A percentile compares a stretch with the other conserved stretches of the same genome.
phyloP scores from a whole-genome alignment of 208 protist species.

The Naegleria lovaniensis region DNA sequence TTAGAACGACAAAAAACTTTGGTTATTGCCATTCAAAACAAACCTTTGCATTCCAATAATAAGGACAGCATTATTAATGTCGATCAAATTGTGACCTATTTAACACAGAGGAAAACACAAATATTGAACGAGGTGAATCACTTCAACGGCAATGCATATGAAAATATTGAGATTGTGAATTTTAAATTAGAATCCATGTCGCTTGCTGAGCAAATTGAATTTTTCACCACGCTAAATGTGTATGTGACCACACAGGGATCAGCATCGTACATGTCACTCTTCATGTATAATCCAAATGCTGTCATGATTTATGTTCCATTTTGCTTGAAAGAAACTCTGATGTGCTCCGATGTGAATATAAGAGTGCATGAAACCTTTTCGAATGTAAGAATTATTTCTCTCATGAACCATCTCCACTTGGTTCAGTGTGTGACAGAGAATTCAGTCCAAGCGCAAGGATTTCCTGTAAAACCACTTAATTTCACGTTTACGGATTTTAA shows the following conservation, averaged over 20 bases:
- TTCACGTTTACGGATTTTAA: background rate
- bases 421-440: background rate
- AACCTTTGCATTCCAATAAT: too few relatives aligned
- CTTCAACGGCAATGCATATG: background rate
- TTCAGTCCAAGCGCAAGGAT: background rate
- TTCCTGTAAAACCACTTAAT: background rate
- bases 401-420: background rate
- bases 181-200: background rate
- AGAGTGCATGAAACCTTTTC: background rate
- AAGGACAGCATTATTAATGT: background rate
- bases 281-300: background rate
- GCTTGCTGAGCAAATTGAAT: background rate
- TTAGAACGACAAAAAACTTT: too few relatives aligned
- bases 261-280: background rate
- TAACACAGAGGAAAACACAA: background rate
- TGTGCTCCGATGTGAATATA: background rate
- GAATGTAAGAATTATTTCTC: background rate
- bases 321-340: background rate
- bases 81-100: background rate
- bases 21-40: too few relatives aligned
- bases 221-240: background rate
- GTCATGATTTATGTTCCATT: background rate
- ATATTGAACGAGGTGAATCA: background rate
- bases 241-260: background rate
- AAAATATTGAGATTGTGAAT: background rate